Evolutionary conservation across 495 filamentous ascomycete species (phyloP).

Genomic region (Xylaria palmicola): DNA sequence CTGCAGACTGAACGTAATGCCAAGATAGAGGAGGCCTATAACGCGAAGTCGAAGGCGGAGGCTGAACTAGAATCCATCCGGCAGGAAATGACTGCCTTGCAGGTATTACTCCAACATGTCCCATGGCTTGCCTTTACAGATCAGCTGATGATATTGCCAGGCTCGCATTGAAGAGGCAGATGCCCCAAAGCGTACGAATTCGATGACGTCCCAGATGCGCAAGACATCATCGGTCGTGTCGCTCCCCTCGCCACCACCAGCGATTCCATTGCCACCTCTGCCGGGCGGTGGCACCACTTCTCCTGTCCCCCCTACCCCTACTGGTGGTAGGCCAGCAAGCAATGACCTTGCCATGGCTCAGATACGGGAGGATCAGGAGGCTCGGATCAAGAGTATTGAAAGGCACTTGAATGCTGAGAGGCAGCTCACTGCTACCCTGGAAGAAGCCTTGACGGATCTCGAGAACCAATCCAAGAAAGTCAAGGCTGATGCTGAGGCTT

Average conservation of each 20-base stretch:
- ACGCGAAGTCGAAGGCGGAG: conserved; percentile 48
- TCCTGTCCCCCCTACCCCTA: conserved; percentile 42
- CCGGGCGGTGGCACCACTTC: conserved; percentile 54
- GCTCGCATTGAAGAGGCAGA: conserved; percentile 54
- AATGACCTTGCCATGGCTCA: conserved; percentile 76
- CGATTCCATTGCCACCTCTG: conserved; percentile 91
- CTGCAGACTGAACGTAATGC: conserved; percentile 68
- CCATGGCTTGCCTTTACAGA: neutral
- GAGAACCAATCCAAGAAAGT: conserved; percentile 82
- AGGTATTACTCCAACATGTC: conserved; percentile 48
- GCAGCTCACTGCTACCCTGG: conserved; percentile 88
- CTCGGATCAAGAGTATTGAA: conserved; percentile 91
- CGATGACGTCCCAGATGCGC: conserved; percentile 66
- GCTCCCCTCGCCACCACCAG: conserved; percentile 84
- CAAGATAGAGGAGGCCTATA: conserved; percentile 57
- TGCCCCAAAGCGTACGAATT: conserved; percentile 70
- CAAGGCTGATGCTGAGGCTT: conserved; percentile 83
- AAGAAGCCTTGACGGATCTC: conserved; percentile 92
- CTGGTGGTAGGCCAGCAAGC: conserved; percentile 65
- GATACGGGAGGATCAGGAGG: conserved; percentile 88
- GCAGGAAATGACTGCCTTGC: conserved; percentile 61
- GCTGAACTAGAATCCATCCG: conserved; percentile 61
- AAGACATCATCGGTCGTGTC: conserved; percentile 82
- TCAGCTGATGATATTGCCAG: conserved; percentile 43
- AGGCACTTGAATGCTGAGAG: conserved; percentile 96